These are phyloP conservation scores for Trichophyton rubrum DNA, from an alignment of 2,329 filamentous ascomycete species.

Conservation along the genomic window DNA sequence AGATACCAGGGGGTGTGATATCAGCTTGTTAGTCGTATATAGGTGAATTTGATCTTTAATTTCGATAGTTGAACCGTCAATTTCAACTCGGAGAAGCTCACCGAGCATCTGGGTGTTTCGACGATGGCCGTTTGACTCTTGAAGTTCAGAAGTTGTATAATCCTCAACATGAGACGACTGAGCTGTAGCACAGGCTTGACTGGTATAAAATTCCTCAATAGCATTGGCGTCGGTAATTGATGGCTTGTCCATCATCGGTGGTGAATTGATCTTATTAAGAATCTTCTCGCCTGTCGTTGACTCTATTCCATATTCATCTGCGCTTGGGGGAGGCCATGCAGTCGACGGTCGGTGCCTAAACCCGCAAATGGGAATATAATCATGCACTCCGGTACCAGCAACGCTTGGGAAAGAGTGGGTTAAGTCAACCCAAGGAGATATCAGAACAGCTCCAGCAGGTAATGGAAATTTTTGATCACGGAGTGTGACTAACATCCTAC, in stretches of 20 bases:
- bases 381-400: conserved; percentile 55
- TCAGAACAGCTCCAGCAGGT: conserved; percentile 77
- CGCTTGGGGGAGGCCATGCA: conserved; percentile 85
- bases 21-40: conserved; percentile 68
- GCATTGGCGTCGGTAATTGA: conserved; percentile 6
- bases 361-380: conserved; percentile 79
- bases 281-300: conserved; percentile 37
- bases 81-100: conserved; percentile 48
- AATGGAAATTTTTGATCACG: conserved; percentile 73
- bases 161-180: conserved; percentile 18
- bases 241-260: conserved; percentile 6
- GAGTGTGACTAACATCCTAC: conserved; percentile 59
- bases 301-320: conserved; percentile 52
- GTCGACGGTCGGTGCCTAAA: conserved; percentile 83
- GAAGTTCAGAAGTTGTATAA: conserved; percentile 3
- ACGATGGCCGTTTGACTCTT: conserved; percentile 10
- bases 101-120: conserved; percentile 12
- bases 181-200: conserved; percentile 22
- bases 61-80: conserved; percentile 58
- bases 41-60: conserved; percentile 90
- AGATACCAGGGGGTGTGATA: conserved; percentile 81
- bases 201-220: conserved; percentile 10
- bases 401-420: conserved; percentile 93
- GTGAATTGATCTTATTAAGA: conserved; percentile 8
- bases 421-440: conserved; percentile 92